Evolutionary conservation across 805 yeast genomes (phyloP).

Genomic region (Isabelozyma gotoi): DNA sequence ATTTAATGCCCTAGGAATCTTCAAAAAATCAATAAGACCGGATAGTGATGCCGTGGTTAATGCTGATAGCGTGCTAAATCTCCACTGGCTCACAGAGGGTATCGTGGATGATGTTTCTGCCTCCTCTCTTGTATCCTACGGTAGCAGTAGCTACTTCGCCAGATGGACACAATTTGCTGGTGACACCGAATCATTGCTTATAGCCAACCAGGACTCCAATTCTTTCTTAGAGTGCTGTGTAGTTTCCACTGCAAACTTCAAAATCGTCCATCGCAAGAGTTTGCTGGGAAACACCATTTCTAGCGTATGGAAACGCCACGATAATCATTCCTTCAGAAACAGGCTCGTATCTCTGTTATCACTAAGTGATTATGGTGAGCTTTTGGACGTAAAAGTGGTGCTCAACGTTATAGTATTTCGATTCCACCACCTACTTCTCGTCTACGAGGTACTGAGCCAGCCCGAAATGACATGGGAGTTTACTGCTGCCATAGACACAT

Average conservation of each 20-base stretch:
- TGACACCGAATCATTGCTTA: neutral
- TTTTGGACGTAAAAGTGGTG: neutral
- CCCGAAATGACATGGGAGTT: neutral
- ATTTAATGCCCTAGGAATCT: constrained; percentile 26
- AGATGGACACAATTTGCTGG: constrained; percentile 6
- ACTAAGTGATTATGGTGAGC: neutral
- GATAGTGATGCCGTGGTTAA: constrained; percentile 1
- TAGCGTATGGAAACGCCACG: neutral
- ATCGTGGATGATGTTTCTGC: constrained; percentile 6
- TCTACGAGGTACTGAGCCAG: neutral
- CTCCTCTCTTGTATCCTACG: constrained; percentile 2
- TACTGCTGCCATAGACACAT: neutral
- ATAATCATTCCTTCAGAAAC: neutral
- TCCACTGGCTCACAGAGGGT: constrained; percentile 15
- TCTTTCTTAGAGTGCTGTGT: neutral
- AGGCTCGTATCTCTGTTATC: neutral
- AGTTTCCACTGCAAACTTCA: constrained; percentile 1
- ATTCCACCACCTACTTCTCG: neutral
- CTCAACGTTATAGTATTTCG: neutral
- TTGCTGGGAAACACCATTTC: neutral
- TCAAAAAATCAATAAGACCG: constrained; percentile 7
- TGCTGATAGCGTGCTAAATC: constrained; percentile 12
- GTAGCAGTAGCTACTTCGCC: constrained; percentile 6
- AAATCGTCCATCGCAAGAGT: neutral
- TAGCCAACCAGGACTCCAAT: neutral